Evolutionary conservation across 1,139 yeast species (phyloP).

Genomic region (Yamadazyma songkhlaensis): DNA sequence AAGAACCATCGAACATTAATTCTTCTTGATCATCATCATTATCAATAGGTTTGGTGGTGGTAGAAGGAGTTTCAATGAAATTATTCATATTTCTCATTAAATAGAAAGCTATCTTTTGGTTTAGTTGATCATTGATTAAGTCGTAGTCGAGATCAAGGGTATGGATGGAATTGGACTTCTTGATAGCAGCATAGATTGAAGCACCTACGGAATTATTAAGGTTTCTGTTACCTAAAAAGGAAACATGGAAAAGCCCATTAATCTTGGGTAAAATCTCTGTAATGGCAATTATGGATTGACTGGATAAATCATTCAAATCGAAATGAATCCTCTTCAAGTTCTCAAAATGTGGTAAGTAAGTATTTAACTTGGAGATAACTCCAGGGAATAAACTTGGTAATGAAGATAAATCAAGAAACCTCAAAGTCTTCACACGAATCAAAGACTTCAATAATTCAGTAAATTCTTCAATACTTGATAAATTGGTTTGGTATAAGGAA

Average conservation of each 20-base stretch:
- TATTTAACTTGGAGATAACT: conserved; percentile 57
- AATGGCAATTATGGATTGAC: conserved; percentile 62
- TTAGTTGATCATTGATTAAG: conserved; percentile 63
- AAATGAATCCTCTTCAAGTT: conserved; percentile 72
- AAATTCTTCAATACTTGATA: conserved; percentile 53
- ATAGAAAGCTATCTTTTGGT: conserved; percentile 76
- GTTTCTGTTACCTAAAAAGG: conserved; percentile 62
- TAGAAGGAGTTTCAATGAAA: conserved; percentile 8
- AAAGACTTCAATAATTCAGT: conserved; percentile 51
- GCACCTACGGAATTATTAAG: conserved; percentile 61
- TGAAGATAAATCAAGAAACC: conserved; percentile 75
- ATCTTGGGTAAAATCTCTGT: conserved; percentile 72
- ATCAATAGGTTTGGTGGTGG: neutral
- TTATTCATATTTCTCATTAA: conserved; percentile 81
- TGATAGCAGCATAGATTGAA: conserved; percentile 68
- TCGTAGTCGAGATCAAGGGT: conserved; percentile 74
- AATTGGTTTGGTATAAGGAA: conserved; percentile 68
- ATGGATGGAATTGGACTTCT: conserved; percentile 59
- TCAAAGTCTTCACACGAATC: conserved; percentile 51
- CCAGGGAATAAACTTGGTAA: conserved; percentile 74
- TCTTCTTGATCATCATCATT: conserved; percentile 31
- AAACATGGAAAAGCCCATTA: conserved; percentile 68
- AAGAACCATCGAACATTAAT: conserved; percentile 47
- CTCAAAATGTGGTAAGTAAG: conserved; percentile 62
- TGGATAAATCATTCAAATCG: conserved; percentile 66